phyloP scores from a whole-genome alignment of 169 alveolate species.

The Babesia sp. region DNA sequence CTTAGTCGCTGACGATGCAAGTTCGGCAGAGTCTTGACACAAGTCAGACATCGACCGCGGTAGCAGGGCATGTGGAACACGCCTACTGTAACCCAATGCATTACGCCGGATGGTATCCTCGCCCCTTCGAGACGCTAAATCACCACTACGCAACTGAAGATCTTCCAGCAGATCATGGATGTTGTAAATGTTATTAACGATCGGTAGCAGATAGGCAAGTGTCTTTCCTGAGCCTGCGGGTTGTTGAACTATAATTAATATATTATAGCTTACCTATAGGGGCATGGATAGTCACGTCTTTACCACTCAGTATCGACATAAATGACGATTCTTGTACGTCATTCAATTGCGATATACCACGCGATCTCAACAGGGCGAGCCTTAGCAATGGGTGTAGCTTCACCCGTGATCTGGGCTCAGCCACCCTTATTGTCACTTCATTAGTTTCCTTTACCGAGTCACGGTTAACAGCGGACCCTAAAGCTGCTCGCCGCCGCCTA shows the following conservation, averaged over 20 bases:
- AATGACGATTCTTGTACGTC: conserved; percentile 66
- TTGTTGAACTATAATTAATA: neutral
- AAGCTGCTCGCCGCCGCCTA: neutral
- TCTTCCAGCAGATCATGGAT: conserved; percentile 74
- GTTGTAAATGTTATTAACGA: conserved; percentile 72
- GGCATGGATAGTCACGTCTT: conserved; percentile 70
- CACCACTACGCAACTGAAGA: conserved; percentile 40
- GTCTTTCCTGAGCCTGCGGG: conserved; percentile 77
- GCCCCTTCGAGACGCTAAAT: neutral
- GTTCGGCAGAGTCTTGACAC: conserved; percentile 26
- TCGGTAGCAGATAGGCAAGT: conserved; percentile 73
- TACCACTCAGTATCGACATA: conserved; percentile 74
- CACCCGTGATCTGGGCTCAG: conserved; percentile 5
- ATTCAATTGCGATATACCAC: conserved; percentile 59
- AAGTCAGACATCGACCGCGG: conserved; percentile 35
- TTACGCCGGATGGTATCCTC: conserved; percentile 32
- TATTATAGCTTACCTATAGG: conserved; percentile 41
- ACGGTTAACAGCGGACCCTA: neutral
- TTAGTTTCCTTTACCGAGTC: neutral
- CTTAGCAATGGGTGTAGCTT: conserved; percentile 46
- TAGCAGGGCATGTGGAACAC: conserved; percentile 58
- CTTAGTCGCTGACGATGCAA: conserved; percentile 3
- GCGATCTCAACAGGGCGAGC: conserved; percentile 36
- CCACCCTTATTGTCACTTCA: neutral
- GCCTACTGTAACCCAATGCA: conserved; percentile 49